Evolutionary conservation across 768 basidiomycete species (phyloP), one percentile per base, ranked within the genome.

Genomic region (Rhodotorula diobovata): DNA sequence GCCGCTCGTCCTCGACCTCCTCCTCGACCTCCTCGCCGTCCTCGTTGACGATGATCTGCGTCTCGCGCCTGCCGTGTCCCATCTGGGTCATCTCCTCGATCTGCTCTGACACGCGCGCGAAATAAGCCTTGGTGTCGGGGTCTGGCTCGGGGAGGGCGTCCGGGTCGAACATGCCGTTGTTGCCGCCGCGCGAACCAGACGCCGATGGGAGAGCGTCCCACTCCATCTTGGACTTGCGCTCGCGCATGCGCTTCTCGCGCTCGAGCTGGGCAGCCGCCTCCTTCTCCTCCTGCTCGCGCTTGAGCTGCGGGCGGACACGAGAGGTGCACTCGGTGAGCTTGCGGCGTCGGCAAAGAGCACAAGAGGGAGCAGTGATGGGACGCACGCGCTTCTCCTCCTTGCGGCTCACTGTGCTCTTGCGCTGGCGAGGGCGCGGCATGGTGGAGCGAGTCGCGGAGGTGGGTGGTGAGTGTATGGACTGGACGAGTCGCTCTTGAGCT

Each of bases 1-100:
- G 85, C 63, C 87, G 85, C 77, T 90, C 92, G 59, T 78, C 77
- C 30, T 75, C 74, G 39, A 67, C 61, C 30, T 76, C 69, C 58
- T 76, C 73, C 57, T 74, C 73, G 35, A 66, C 68, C 30, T 68
- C 77, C n/a, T 76, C 68, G 32, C 68, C 74, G 28, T 68, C 61
- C 37, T 77, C 72, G 41, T 62, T 50, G 23, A 63, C 8, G 53
- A 71, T 32, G 37, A 41, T 30, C 53, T 67, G 67, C 61, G 60
- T 63, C 61, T 66, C 59, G 53, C 61, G 43, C 32, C 41, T 41
- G 18, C 71, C 73, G 8, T 62, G 61, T 0, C 71, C 66, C 28
- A 70, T 37, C 25, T 61, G 60, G 58, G 77, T 67, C 50, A 78
- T 66, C 70, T 78, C 77, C n/a, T 77, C 57, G 55, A 78, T 77